Evolutionary conservation across 345 rosid genomes (phyloP), one percentile per base, ranked within the genome.

Genomic region (Firmiana major): DNA sequence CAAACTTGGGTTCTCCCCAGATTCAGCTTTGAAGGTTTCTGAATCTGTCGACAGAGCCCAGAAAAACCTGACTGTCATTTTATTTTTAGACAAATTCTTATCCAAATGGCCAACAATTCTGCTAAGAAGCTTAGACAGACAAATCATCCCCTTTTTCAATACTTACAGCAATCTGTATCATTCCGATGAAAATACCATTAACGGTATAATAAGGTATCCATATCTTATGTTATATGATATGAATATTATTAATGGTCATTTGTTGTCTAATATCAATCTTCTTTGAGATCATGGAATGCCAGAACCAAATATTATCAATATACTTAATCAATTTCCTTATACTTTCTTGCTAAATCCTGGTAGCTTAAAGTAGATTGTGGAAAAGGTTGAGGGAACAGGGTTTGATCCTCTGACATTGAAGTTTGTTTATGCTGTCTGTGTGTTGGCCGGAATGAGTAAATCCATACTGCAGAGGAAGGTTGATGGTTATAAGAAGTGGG

Each of bases 271-370:
- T 26, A 13, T 81, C 46, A 66, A 51, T 1, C 24, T 74, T 17
- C 73, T 87, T 77, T 9, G 62, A 54, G 78, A 79, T 0, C 19
- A 4, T 49, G 90, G 89, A 9, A 82, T 84, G 36, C 76, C 83
- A 4, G 73, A 77, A 28, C 58, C 26, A 7, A 63, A 55, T 3
- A 67, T 86, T 10, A 6, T 1, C 11, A 2, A 16, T 76, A 28
- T n/a, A 15, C 0, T 11, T 6, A 0, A 1, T 5, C 45, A 71
- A 31, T 31, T 31, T 0, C 81, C 83, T 13, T 5, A 21, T 4
- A 0, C 36, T 0, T 6, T 59, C 4, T 2, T 22, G 3, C 13
- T 19, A 0, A 17, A 8, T 7, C 21, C 51, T 0, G 77, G 38
- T 19, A 1, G 4, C 48, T 71, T 79, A n/a, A 48, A 36, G 38